These are phyloP conservation scores for Rhodomyrtus psidioides DNA, from an alignment of 441 rosid species.

Conservation along the genomic window DNA sequence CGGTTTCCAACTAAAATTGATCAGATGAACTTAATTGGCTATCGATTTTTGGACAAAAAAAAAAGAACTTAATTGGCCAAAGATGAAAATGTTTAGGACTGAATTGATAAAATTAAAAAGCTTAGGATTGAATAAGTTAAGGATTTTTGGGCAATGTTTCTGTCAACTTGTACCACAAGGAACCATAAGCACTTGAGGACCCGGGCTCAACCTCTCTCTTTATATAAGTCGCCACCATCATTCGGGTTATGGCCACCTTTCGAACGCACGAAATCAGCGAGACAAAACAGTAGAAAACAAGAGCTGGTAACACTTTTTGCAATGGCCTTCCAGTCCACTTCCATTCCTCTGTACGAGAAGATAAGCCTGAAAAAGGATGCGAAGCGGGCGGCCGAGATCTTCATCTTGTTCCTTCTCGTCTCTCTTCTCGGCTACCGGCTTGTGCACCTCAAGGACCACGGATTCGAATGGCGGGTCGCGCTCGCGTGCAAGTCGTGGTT, in stretches of 20 bases:
- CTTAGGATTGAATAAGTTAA: too few species aligned
- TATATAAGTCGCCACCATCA: neutral
- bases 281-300: neutral
- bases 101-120: too few species aligned
- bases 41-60: too few species aligned
- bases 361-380: neutral
- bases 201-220: neutral
- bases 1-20: too few species aligned
- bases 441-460: conserved; percentile 11
- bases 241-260: neutral
- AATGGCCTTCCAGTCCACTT: neutral
- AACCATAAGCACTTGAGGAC: neutral
- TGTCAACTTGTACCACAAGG: too few species aligned
- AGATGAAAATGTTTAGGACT: too few species aligned
- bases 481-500: conserved; percentile 53
- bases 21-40: too few species aligned
- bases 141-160: too few species aligned
- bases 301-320: neutral
- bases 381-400: neutral
- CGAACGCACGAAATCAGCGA: neutral
- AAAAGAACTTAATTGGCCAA: too few species aligned
- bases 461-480: conserved; percentile 48
- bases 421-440: conserved; percentile 13
- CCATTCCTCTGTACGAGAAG: neutral
- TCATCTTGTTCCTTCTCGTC: conserved; percentile 26